Evolutionary conservation across 2,329 filamentous ascomycete species (phyloP).

Genomic region (Chaetomium strumarium): DNA sequence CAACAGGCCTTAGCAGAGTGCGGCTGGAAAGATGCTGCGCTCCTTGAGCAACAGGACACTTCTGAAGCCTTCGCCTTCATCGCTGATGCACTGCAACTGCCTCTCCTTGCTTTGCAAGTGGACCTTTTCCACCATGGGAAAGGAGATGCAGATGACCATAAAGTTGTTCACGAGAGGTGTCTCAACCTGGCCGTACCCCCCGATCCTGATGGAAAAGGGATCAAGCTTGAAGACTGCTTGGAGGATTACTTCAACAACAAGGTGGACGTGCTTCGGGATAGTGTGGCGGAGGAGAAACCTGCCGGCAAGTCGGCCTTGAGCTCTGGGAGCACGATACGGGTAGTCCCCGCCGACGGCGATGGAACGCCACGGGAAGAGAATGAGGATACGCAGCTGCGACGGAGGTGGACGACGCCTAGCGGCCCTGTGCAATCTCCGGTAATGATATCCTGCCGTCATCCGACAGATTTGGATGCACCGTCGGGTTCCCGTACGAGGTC

Average conservation of each 20-base stretch:
- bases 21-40: slow-evolving; percentile 77
- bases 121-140: slow-evolving; percentile 86
- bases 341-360: slow-evolving; percentile 27
- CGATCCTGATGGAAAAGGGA: slow-evolving; percentile 60
- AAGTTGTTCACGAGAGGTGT: slow-evolving; percentile 84
- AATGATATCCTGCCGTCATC: slow-evolving; percentile 16
- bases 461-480: slow-evolving; percentile 25
- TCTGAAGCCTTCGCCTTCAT: slow-evolving; percentile 96
- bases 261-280: slow-evolving; percentile 80
- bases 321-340: slow-evolving; percentile 30
- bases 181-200: slow-evolving; percentile 86
- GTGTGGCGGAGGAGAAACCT: slow-evolving; percentile 47
- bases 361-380: slow-evolving; percentile 16
- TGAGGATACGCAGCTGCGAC: slow-evolving; percentile 27
- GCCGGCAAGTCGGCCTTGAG: slow-evolving; percentile 28
- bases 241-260: slow-evolving; percentile 93
- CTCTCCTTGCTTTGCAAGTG: slow-evolving; percentile 84
- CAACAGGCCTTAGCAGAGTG: slow-evolving; percentile 78
- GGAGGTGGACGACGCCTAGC: slow-evolving; percentile 31
- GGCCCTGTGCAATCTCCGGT: slow-evolving; percentile 15
- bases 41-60: slow-evolving; percentile 82
- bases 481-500: slow-evolving; percentile 43
- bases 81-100: slow-evolving; percentile 80
- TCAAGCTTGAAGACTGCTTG: slow-evolving; percentile 84
- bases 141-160: slow-evolving; percentile 82